A percentile compares a stretch with the other conserved stretches of the same genome.
phyloP scores from a whole-genome alignment of 495 filamentous ascomycete species.

The Xylona heveae region DNA sequence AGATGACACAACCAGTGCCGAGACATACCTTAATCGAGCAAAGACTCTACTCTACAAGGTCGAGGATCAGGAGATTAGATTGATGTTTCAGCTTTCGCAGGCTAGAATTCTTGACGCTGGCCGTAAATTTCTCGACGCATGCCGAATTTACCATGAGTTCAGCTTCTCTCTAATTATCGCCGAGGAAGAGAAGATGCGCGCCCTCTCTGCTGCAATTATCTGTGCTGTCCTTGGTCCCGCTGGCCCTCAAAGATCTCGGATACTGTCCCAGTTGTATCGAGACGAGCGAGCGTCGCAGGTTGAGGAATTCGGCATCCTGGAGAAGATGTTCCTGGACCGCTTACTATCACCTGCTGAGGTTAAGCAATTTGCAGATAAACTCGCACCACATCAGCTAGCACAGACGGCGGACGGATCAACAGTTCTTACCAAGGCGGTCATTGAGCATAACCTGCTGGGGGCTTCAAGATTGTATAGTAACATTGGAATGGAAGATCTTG shows the following conservation, averaged over 20 bases:
- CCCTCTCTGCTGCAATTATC: conserved; percentile 70
- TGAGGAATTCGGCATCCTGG: conserved; percentile 69
- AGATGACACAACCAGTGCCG: conserved; percentile 71
- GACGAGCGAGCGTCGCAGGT: conserved; percentile 64
- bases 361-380: conserved; percentile 55
- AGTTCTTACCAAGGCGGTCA: conserved; percentile 81
- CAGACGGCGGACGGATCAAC: conserved; percentile 74
- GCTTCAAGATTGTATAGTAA: conserved; percentile 76
- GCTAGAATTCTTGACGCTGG: conserved; percentile 84
- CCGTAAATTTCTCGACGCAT: conserved; percentile 77
- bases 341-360: conserved; percentile 65
- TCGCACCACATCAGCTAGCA: conserved; percentile 77
- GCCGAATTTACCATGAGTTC: conserved; percentile 68
- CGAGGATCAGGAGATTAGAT: conserved; percentile 40
- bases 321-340: conserved; percentile 94
- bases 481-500: conserved; percentile 62
- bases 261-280: conserved; percentile 71
- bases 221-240: conserved; percentile 91
- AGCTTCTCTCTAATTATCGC: conserved; percentile 53
- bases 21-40: conserved; percentile 73
- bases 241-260: conserved; percentile 61
- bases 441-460: conserved; percentile 86
- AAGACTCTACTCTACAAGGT: conserved; percentile 77
- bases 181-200: conserved; percentile 67
- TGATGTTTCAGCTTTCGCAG: conserved; percentile 78